Conservation (phyloP, 768 basidiomycete genomes). For the Amanita fuliginea region DNA sequence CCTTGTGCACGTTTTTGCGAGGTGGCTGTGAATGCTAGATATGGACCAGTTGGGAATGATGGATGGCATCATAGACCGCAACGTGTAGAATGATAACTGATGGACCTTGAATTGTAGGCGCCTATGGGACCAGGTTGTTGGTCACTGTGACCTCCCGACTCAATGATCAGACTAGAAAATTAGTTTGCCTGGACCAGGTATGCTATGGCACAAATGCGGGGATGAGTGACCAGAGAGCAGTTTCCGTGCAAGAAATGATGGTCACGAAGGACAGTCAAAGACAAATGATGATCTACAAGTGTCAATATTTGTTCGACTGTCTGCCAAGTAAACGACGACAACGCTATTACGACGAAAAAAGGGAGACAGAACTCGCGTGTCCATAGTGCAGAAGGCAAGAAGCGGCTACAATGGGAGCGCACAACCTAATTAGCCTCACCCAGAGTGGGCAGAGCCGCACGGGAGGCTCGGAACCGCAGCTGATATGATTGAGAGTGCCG, state of each 20-base stretch:
- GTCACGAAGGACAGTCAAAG: neutral
- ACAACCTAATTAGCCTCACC: too few species aligned
- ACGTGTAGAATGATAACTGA: neutral
- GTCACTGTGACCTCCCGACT: neutral
- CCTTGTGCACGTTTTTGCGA: slow-evolving; percentile 4
- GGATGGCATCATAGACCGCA: neutral
- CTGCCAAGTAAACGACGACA: too few species aligned
- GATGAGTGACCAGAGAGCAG: neutral
- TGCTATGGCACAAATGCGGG: too few species aligned
- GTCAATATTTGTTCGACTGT: slow-evolving; percentile 3
- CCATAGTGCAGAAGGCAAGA: too few species aligned
- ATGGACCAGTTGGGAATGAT: neutral
- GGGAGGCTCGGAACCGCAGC: too few species aligned
- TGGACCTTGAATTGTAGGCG: neutral
- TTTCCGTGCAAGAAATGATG: neutral
- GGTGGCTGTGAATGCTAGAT: slow-evolving; percentile 1
- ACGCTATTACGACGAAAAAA: too few species aligned
- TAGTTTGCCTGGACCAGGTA: neutral
- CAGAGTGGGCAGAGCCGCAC: too few species aligned
- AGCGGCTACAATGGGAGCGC: too few species aligned
- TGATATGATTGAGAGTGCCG: too few species aligned
- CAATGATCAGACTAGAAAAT: neutral
- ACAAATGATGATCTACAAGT: neutral
- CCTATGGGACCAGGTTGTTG: neutral
- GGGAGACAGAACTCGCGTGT: too few species aligned